These are phyloP conservation scores for Venturia oleaginea DNA, from an alignment of 2,329 filamentous ascomycete genomes.

Conservation along the genomic window DNA sequence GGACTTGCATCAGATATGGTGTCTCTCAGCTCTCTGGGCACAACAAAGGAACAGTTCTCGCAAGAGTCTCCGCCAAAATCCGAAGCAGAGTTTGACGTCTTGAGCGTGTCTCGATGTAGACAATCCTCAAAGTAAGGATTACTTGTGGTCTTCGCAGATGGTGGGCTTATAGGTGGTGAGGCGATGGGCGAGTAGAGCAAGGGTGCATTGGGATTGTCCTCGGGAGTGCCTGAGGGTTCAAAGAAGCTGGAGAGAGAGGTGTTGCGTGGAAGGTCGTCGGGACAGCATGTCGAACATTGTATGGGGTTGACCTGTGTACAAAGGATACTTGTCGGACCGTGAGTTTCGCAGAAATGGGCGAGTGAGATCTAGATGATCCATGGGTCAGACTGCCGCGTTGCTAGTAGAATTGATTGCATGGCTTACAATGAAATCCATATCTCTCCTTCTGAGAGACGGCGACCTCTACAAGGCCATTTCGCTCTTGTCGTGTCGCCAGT, in stretches of 20 bases:
- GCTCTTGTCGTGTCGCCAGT: neutral
- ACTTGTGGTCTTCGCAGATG: constrained; percentile 22
- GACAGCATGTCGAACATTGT: constrained; percentile 44
- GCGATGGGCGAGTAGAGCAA: constrained; percentile 29
- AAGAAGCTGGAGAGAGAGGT: constrained; percentile 18
- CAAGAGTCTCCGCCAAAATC: constrained; percentile 45
- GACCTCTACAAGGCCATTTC: neutral
- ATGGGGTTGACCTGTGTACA: constrained; percentile 50
- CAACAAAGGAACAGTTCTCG: constrained; percentile 47
- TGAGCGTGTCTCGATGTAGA: neutral
- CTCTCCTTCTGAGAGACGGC: neutral
- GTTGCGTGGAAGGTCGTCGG: constrained; percentile 27
- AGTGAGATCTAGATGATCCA: constrained; percentile 42
- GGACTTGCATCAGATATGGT: constrained; percentile 45
- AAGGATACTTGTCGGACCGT: constrained; percentile 53
- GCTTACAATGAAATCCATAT: constrained; percentile 6
- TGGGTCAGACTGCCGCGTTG: neutral
- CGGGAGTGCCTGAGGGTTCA: constrained; percentile 19
- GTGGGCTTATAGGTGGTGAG: constrained; percentile 33
- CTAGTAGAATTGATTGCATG: neutral
- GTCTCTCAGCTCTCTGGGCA: constrained; percentile 46
- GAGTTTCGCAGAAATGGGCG: constrained; percentile 54
- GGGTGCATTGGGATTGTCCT: constrained; percentile 17
- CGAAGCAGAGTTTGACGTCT: constrained; percentile 26
- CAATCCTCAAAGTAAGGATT: constrained; percentile 39